Percentiles rank a stretch among this genome's conserved stretches.
Evolutionary conservation across 2,329 filamentous ascomycete species (phyloP).

Genomic region (Exophiala dermatitidis): DNA sequence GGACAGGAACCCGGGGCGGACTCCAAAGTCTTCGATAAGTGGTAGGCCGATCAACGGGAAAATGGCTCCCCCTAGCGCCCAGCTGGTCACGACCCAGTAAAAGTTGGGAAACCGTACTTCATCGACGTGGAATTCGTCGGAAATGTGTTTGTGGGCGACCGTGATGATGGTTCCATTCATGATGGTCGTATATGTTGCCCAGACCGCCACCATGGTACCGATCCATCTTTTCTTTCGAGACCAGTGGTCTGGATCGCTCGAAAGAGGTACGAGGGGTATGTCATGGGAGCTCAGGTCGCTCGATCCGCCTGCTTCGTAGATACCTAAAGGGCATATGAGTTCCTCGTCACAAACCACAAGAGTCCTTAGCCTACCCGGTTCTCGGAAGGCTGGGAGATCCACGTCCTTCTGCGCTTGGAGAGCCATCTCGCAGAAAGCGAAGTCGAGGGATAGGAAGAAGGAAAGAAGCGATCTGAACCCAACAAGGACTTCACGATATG

Average conservation of each 20-base stretch:
- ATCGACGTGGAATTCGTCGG: conserved; percentile 25
- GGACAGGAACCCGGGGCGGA: conserved; percentile 29
- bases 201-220: conserved; percentile 27
- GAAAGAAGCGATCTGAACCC: too few relatives aligned
- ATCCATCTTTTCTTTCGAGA: conserved; percentile 33
- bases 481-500: too few relatives aligned
- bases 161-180: conserved; percentile 38
- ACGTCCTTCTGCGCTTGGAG: too few relatives aligned
- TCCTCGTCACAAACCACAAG: too few relatives aligned
- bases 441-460: too few relatives aligned
- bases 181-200: conserved; percentile 31
- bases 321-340: too few relatives aligned
- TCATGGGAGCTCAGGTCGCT: too few relatives aligned
- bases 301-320: too few relatives aligned
- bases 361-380: too few relatives aligned
- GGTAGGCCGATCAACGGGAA: conserved; percentile 38
- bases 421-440: too few relatives aligned
- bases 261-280: too few relatives aligned
- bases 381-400: too few relatives aligned
- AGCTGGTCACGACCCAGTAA: conserved; percentile 38
- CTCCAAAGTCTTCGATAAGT: conserved; percentile 36
- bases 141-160: conserved; percentile 33
- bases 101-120: conserved; percentile 36
- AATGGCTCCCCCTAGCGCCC: conserved; percentile 39
- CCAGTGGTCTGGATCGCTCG: conserved; percentile 35